These are phyloP conservation scores for Monotropa hypopitys DNA, from an alignment of 179 eudicot genomes.

Conservation along the genomic window DNA sequence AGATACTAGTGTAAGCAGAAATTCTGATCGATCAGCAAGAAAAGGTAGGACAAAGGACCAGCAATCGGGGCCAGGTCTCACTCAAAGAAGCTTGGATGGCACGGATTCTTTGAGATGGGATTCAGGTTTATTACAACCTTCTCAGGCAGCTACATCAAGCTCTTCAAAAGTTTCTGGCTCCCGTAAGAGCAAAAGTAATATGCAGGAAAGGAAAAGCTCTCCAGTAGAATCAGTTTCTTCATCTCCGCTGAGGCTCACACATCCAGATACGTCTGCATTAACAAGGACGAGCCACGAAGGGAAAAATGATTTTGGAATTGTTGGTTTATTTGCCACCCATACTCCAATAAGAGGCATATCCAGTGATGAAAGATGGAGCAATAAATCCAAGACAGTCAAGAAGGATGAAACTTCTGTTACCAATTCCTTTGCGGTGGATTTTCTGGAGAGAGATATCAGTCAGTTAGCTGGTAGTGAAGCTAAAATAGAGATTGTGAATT, in stretches of 20 bases:
- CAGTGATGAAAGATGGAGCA: conserved; percentile 24
- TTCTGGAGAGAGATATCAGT: conserved; percentile 19
- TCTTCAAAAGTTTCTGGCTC: conserved; percentile 91
- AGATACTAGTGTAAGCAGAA: conserved; percentile 37
- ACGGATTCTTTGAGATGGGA: conserved; percentile 33
- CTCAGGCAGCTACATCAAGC: conserved; percentile 78
- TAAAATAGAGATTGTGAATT: conserved; percentile 10
- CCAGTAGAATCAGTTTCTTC: conserved; percentile 97
- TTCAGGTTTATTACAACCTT: conserved; percentile 26
- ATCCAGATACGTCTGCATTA: conserved; percentile 32
- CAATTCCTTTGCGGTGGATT: conserved; percentile 12
- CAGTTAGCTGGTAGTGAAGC: conserved; percentile 16
- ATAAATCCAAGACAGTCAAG: conserved; percentile 21
- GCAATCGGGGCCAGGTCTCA: conserved; percentile 16
- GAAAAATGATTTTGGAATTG: conserved; percentile 27
- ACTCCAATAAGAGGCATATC: conserved; percentile 29
- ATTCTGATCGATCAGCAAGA: conserved; percentile 34
- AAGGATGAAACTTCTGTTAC: conserved; percentile 22
- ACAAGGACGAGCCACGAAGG: conserved; percentile 20
- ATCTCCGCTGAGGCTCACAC: conserved; percentile 59
- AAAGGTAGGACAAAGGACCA: conserved; percentile 26
- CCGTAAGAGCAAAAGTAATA: conserved; percentile 33
- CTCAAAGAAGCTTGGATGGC: conserved; percentile 22
- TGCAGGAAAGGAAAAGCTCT: conserved; percentile 65
- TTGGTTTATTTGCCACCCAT: conserved; percentile 13